phyloP scores from a whole-genome alignment of 306 rosid genomes.

The Fragaria vesca region DNA sequence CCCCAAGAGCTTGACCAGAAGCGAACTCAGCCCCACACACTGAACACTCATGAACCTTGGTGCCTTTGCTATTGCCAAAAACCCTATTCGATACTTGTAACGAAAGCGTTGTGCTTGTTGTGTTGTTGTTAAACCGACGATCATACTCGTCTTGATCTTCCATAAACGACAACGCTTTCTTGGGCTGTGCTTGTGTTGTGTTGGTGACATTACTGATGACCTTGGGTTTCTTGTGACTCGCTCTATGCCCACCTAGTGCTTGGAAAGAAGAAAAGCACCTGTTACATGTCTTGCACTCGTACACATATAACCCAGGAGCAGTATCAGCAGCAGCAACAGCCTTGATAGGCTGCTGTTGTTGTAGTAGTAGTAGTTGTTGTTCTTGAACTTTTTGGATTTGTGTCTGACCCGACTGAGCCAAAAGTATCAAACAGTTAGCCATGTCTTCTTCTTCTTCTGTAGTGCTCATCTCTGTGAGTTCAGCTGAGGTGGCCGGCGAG shows the following conservation, averaged over 20 bases:
- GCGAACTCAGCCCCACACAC: conserved; percentile 76
- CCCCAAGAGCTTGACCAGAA: conserved; percentile 95
- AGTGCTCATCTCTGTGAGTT: conserved; percentile 20
- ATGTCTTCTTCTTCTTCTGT: conserved; percentile 62
- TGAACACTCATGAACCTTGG: conserved; percentile 71
- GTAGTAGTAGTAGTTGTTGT: background rate
- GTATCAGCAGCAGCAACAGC: conserved; percentile 2
- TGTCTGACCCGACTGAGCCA: conserved; percentile 40
- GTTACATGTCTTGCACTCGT: conserved; percentile 81
- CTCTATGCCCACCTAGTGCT: conserved; percentile 93
- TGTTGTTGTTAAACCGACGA: conserved; percentile 21
- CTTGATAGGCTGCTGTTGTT: background rate
- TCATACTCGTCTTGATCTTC: conserved; percentile 7
- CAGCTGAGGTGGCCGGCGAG: conserved; percentile 27
- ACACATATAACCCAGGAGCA: conserved; percentile 22
- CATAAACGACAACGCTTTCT: conserved; percentile 19
- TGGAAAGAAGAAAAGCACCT: conserved; percentile 77
- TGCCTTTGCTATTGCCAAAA: conserved; percentile 27
- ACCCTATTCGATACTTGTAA: conserved; percentile 42
- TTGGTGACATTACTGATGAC: background rate
- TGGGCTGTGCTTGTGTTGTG: conserved; percentile 15
- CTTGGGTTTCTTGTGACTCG: conserved; percentile 77
- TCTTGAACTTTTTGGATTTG: background rate
- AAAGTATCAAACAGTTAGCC: conserved; percentile 81
- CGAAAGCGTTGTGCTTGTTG: conserved; percentile 52